phyloP scores from a whole-genome alignment of 805 yeast genomes.

The Saccharomycopsis sp. region DNA sequence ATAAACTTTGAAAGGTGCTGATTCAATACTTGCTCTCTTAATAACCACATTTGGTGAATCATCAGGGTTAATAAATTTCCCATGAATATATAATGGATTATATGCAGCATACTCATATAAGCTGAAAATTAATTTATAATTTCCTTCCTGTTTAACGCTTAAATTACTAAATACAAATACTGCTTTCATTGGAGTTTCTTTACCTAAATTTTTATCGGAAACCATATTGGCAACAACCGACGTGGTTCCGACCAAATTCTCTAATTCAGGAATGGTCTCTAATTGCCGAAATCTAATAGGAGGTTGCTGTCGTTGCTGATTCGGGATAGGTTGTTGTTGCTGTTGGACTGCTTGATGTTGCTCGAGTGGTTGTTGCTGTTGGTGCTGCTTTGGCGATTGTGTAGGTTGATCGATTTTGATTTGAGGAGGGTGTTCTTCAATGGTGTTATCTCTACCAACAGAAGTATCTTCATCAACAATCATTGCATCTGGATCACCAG shows the following conservation, averaged over 20 bases:
- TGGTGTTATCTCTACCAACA: background rate
- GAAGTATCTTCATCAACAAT: background rate
- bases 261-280: constrained; percentile 7
- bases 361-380: background rate
- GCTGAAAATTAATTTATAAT: constrained; percentile 18
- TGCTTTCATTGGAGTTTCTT: constrained; percentile 16
- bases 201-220: constrained; percentile 10
- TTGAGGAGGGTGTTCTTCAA: background rate
- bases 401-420: background rate
- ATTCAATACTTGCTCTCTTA: constrained; percentile 26
- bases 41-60: constrained; percentile 10
- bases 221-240: constrained; percentile 22
- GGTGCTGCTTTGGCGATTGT: background rate
- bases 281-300: background rate
- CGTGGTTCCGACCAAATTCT: constrained; percentile 20
- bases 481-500: background rate
- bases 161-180: constrained; percentile 21
- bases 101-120: constrained; percentile 17
- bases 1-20: constrained; percentile 32
- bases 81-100: constrained; percentile 1
- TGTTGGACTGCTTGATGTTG: background rate
- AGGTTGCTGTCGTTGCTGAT: background rate
- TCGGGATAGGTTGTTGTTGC: background rate
- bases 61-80: constrained; percentile 5
- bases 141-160: constrained; percentile 22